phyloP scores from a whole-genome alignment of 352 stramenopile species.

The Phytophthora europaea region DNA sequence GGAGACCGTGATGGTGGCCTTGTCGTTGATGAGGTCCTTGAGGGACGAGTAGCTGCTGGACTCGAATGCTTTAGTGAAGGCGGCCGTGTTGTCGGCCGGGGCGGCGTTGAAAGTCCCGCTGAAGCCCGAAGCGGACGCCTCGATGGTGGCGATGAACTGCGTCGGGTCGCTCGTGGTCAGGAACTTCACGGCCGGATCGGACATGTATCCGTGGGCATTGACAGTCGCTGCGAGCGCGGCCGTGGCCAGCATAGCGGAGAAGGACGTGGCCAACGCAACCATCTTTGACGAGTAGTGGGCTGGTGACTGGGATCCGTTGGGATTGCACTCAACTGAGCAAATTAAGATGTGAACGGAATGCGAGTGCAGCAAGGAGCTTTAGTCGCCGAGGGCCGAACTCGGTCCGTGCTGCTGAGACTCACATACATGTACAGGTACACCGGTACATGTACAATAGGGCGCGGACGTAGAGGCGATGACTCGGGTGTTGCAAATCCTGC shows the following conservation, averaged over 20 bases:
- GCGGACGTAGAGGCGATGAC: constrained; percentile 19
- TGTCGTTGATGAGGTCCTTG: constrained; percentile 32
- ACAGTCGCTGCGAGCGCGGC: constrained; percentile 16
- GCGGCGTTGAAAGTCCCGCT: constrained; percentile 32
- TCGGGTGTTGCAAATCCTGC: constrained; percentile 23
- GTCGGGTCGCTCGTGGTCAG: constrained; percentile 29
- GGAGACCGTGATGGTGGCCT: constrained; percentile 27
- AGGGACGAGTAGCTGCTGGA: constrained; percentile 40
- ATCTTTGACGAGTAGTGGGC: constrained; percentile 18
- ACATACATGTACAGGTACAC: neutral
- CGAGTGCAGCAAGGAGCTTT: constrained; percentile 11
- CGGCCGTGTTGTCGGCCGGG: constrained; percentile 32
- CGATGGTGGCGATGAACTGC: constrained; percentile 45
- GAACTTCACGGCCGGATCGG: constrained; percentile 35
- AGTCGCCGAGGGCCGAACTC: constrained; percentile 7
- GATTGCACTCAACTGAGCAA: constrained; percentile 26
- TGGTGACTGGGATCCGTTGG: neutral
- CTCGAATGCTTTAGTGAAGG: constrained; percentile 35
- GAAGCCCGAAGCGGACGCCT: constrained; percentile 33
- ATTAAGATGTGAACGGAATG: constrained; percentile 38
- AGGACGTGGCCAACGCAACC: constrained; percentile 25
- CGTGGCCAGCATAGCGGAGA: constrained; percentile 26
- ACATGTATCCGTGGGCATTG: constrained; percentile 38
- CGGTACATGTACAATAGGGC: too few species aligned
- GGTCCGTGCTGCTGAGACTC: neutral